Base-by-base conservation (phyloP, 306 rosid genomes). In the Pyrus communis region DNA sequence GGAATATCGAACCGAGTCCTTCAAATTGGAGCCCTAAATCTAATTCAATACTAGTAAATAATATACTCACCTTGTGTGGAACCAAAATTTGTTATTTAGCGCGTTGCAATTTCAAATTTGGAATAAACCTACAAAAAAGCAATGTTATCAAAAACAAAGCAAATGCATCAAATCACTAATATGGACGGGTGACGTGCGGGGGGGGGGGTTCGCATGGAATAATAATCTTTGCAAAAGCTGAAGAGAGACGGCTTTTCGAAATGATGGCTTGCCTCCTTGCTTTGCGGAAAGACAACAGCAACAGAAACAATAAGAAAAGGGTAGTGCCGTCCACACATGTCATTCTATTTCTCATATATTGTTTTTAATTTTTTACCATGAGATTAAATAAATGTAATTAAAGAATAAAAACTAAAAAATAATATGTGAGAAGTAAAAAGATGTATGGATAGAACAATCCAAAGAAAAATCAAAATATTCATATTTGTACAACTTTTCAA, bases 351-450 rank as follows among this genome's bases (percentile, higher is more conserved):
- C 9, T 38, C 42, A 7, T 7, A 0, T 7, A 7, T 2, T 0
- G 0, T 38, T 38, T 2, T 38, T 0, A 38, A 38, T 0, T 38
- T 38, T 7, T 38, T 38, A 38, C 2, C 2, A 0, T 38, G 10
- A 1, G 9, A 38, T 38, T 38, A 38, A 38, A 38, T 7, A 0
- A 38, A 38, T 8, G 2, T 38, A 38, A 38, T 38, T 38, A 7
- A 38, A 38, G 9, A 38, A 35, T 7, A 33, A 35, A 6, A 35
- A 7, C 7, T 7, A 38, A 38, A 38, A 7, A 38, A 38, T 38
- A 38, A 38, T 38, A 38, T 38, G 1, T 38, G 10, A 38, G 4
- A 7, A 7, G 0, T 38, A 7, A 38, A 38, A 7, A 38, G 0
- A 38, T 38, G 42, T 38, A 38, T 38, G 0, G 9, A 38, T 7